Base-by-base conservation (phyloP, 2,329 filamentous ascomycete genomes). In the Exophiala sideris region DNA sequence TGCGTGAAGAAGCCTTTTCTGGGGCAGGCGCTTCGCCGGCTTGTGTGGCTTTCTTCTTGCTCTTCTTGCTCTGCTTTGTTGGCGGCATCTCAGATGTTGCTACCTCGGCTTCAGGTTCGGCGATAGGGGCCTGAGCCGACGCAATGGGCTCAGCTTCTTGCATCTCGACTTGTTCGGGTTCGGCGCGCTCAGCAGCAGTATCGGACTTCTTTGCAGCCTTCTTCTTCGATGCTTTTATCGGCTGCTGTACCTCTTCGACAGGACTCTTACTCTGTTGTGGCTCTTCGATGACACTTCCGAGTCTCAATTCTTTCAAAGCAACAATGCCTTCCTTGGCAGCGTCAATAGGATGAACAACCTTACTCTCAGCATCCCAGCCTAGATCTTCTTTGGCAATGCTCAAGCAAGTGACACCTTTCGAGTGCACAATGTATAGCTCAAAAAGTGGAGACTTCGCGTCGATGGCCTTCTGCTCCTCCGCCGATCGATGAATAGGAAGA, bases 391-490 rank as follows among this genome's bases (percentile, higher is more conserved):
- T 89, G 70, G 88, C 92, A 69, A 99, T 84, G 60, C 85, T 85
- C 49, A 97, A 70, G 65, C 89, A 92, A 14, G 91, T 91, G n/a
- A 97, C 91, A 57, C 94, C 94, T 74, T 91, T 95, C 9, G 94
- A 96, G 71, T 99, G 92, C 87, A 96, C 95, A 32, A 90, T 88
- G 69, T 99, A 99, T 8, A 99, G 79, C 75, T 99, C 94, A 66
- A 99, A 97, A 11, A 96, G 75, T 0, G 86, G 84, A 12, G 83
- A 83, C 60, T 94, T 87, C 18, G 87, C 85, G 1, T 76, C 72
- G 16, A 72, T 70, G 20, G 77, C 77, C 36, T 82, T 81, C 56
- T 83, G 78, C 5, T 79, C 73, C 11, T 66, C 69, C 8, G 63
- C 68, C 50, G 70, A 65, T 57, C 77, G 77, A 58, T 83, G 81